Evolutionary conservation across 2,329 filamentous ascomycete species (phyloP).

Genomic region (Penicillium aurantiogriseum): DNA sequence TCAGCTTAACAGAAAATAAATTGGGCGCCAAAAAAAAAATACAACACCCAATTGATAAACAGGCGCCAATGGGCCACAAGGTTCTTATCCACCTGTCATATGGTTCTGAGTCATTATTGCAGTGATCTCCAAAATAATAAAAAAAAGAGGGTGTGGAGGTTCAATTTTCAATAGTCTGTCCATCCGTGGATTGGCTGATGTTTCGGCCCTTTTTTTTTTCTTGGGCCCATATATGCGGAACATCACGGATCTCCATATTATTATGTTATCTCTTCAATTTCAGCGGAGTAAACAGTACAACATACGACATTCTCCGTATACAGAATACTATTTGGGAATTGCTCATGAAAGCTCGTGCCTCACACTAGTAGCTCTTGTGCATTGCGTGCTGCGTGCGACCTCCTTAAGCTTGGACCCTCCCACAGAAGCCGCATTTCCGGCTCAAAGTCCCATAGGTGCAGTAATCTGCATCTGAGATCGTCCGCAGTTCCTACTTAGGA

Average conservation of each 20-base stretch:
- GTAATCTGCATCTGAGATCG: not conserved
- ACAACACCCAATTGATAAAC: constrained; percentile 7
- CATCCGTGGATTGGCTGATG: not conserved
- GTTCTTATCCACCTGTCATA: constrained; percentile 22
- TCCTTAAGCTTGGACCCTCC: not conserved
- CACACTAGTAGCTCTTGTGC: constrained; percentile 6
- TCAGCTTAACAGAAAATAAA: not conserved
- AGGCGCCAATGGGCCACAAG: constrained; percentile 15
- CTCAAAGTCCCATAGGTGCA: not conserved
- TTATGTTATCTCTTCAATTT: not conserved
- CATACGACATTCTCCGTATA: not conserved
- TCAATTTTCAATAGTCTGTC: not conserved
- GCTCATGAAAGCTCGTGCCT: constrained; percentile 2
- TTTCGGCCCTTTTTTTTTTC: not conserved
- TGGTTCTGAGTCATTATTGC: constrained; percentile 8
- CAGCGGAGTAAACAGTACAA: not conserved
- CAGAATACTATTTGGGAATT: not conserved
- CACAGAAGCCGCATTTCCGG: not conserved
- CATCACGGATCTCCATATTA: not conserved
- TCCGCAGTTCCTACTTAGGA: not conserved
- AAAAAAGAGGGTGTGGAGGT: not conserved
- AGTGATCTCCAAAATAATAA: not conserved
- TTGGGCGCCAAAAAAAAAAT: constrained; percentile 6
- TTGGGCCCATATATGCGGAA: constrained; percentile 1
- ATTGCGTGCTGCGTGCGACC: constrained; percentile 2